phyloP scores from a whole-genome alignment of 208 protist genomes.

The Porcisia hertigi region DNA sequence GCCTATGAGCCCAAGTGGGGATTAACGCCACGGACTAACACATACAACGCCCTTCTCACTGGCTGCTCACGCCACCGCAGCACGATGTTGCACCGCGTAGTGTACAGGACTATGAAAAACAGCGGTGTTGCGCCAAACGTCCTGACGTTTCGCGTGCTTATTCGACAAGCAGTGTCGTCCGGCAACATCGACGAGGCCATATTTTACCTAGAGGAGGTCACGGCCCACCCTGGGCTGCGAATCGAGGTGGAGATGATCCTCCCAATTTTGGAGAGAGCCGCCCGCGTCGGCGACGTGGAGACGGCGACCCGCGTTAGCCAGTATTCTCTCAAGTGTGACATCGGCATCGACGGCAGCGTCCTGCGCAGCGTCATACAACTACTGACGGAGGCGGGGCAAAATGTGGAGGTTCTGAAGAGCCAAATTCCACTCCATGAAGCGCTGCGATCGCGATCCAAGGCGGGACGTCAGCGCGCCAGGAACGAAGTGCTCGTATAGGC shows the following conservation, averaged over 20 bases:
- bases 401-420: slow-evolving; percentile 67
- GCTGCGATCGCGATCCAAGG: slow-evolving; percentile 77
- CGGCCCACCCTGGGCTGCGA: slow-evolving; percentile 55
- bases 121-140: slow-evolving; percentile 69
- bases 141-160: slow-evolving; percentile 80
- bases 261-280: slow-evolving; percentile 79
- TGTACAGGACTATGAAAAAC: slow-evolving; percentile 64
- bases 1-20: slow-evolving; percentile 63
- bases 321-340: slow-evolving; percentile 81
- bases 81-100: slow-evolving; percentile 56
- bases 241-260: slow-evolving; percentile 91
- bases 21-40: slow-evolving; percentile 67
- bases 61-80: slow-evolving; percentile 45
- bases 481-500: slow-evolving; percentile 53
- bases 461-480: slow-evolving; percentile 63
- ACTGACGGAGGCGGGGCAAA: slow-evolving; percentile 71
- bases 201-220: slow-evolving; percentile 69
- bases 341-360: slow-evolving; percentile 79
- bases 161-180: slow-evolving; percentile 70
- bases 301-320: slow-evolving; percentile 76
- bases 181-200: slow-evolving; percentile 86
- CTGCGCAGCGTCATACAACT: slow-evolving; percentile 64
- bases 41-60: slow-evolving; percentile 73
- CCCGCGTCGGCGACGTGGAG: slow-evolving; percentile 72
- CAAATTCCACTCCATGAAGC: slow-evolving; percentile 83